Percentiles rank a stretch among this genome's conserved stretches.
Evolutionary conservation across 441 rosid genomes (phyloP).

Genomic region (Arabidopsis hybrid): DNA sequence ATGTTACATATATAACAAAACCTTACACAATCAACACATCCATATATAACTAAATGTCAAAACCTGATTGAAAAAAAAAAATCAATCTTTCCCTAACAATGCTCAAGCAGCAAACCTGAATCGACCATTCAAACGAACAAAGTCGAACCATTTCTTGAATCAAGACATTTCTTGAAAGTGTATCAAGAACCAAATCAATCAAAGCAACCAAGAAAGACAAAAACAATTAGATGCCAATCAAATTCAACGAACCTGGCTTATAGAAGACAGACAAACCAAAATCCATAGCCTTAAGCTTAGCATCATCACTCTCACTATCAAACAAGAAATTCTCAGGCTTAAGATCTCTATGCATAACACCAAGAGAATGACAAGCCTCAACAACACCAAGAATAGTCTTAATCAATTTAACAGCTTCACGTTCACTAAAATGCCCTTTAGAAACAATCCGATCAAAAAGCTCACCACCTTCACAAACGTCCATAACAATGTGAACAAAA

Average conservation of each 20-base stretch:
- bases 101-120: conserved; percentile 9
- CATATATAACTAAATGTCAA: conserved; percentile 7
- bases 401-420: conserved; percentile 65
- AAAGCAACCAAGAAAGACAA: background rate
- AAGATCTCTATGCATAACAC: conserved; percentile 74
- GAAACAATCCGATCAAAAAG: conserved; percentile 65
- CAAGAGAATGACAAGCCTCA: conserved; percentile 71
- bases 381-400: conserved; percentile 68
- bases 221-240: conserved; percentile 12
- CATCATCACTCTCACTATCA: conserved; percentile 54
- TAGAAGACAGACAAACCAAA: conserved; percentile 69
- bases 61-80: conserved; percentile 5
- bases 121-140: background rate
- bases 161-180: conserved; percentile 12
- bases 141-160: background rate
- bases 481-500: conserved; percentile 68
- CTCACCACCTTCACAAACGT: conserved; percentile 69
- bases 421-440: conserved; percentile 64
- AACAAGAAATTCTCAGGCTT: conserved; percentile 79
- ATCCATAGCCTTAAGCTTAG: conserved; percentile 65
- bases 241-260: conserved; percentile 53
- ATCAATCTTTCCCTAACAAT: conserved; percentile 5
- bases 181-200: conserved; percentile 19
- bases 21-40: background rate
- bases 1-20: background rate